These are phyloP conservation scores for Trametes villosa DNA, from an alignment of 768 basidiomycete species.

Conservation along the genomic window DNA sequence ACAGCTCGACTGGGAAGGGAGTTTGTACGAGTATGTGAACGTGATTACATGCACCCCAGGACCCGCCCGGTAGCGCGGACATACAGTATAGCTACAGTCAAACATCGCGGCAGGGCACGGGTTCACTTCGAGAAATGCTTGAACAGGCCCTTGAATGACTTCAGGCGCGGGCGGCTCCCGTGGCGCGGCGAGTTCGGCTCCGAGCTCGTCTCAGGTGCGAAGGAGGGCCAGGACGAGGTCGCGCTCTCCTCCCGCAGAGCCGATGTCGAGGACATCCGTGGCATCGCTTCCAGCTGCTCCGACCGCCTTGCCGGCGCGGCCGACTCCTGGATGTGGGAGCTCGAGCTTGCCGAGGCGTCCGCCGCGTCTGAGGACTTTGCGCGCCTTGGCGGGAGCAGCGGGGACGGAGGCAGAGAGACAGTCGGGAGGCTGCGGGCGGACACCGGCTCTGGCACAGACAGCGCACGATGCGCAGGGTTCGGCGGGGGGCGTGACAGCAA, in stretches of 20 bases:
- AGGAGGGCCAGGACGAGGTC: neutral
- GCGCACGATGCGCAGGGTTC: neutral
- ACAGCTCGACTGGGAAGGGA: neutral
- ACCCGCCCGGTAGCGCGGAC: neutral
- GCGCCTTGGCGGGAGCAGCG: neutral
- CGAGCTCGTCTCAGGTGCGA: constrained; percentile 5
- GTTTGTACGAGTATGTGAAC: neutral
- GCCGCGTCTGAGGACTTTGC: constrained; percentile 5
- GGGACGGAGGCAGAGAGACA: neutral
- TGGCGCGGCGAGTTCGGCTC: constrained; percentile 17
- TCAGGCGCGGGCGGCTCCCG: constrained; percentile 14
- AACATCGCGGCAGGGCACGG: neutral
- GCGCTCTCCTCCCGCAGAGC: constrained; percentile 3
- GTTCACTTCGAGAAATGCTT: constrained; percentile 21
- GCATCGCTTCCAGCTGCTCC: constrained; percentile 3
- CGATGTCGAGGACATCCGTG: neutral
- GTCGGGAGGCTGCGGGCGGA: neutral
- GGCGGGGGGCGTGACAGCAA: neutral
- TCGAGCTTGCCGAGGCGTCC: neutral
- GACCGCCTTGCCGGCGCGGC: neutral
- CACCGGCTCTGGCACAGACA: neutral
- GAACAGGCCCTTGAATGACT: constrained; percentile 20
- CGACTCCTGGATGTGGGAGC: neutral
- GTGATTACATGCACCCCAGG: neutral
- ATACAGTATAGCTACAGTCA: neutral